These are phyloP conservation scores for Candida nanaspora DNA, from an alignment of 805 yeast species.

Conservation along the genomic window DNA sequence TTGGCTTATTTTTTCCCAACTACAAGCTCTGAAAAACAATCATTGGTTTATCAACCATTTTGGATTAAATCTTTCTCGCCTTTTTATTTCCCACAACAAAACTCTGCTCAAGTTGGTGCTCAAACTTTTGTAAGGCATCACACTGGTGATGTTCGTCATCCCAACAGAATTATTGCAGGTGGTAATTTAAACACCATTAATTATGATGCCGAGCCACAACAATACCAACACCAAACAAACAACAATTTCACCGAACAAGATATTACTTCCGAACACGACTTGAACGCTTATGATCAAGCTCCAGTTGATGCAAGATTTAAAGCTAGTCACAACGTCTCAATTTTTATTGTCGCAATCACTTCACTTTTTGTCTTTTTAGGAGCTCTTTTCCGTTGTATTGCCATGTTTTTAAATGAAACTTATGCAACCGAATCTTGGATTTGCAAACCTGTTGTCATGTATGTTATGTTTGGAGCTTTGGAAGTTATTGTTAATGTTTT, in stretches of 20 bases:
- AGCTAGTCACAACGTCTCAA: constrained; percentile 44
- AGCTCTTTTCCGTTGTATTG: constrained; percentile 43
- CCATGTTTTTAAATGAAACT: constrained; percentile 30
- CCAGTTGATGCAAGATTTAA: constrained; percentile 9
- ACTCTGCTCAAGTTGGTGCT: constrained; percentile 33
- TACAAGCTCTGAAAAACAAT: constrained; percentile 38
- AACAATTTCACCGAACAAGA: neutral
- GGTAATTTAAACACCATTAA: constrained; percentile 13
- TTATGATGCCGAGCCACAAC: constrained; percentile 1
- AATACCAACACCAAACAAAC: neutral
- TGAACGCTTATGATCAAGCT: neutral
- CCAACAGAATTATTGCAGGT: constrained; percentile 21
- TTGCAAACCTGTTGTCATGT: constrained; percentile 51
- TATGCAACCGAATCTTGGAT: constrained; percentile 33
- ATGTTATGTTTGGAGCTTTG: constrained; percentile 60
- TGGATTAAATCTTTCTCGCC: constrained; percentile 66
- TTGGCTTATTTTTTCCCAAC: constrained; percentile 51
- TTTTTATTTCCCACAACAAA: constrained; percentile 49
- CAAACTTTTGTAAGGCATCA: constrained; percentile 14
- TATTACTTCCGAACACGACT: neutral
- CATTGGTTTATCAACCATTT: constrained; percentile 62
- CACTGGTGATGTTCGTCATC: constrained; percentile 7
- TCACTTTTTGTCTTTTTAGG: constrained; percentile 44
- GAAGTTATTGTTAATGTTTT: constrained; percentile 52
- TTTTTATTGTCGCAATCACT: constrained; percentile 36